Evolutionary conservation across 148 eudicot species (phyloP), one percentile per base, ranked within the genome.

Genomic region (Camellia granthamiana): DNA sequence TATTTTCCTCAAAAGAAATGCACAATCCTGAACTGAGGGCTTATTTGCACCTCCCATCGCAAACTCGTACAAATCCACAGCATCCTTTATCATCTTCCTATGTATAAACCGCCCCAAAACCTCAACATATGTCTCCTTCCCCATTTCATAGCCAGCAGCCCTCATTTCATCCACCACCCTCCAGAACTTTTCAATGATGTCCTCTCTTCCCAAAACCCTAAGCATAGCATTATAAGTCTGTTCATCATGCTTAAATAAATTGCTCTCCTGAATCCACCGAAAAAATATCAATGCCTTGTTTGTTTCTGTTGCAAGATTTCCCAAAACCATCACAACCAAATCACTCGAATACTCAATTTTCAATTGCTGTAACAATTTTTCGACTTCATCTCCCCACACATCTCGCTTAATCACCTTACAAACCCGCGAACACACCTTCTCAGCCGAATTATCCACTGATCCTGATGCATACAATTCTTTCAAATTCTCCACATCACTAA

Each of bases 371-470:
- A 95, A 63, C 43, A 79, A 75, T 79, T 78, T 93, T 77, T 95
- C 98, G 63, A 93, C 91, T 58, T 82, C 89, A 67, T 90, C 92
- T 23, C 90, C 93, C 98, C 98, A 95, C 63, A 86, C 84, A 12
- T 71, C 81, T 42, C 76, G 59, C 78, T 81, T 74, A 59, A 95
- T 69, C 74, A 91, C 82, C 79, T 80, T 88, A 79, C 77, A 62
- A 85, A 95, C 77, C 84, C 83, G 78, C 30, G 81, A 67, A 67
- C 86, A 77, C 38, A 81, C 74, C 9, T 69, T 63, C 21, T 89
- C 88, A 7, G 23, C 23, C 0, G 84, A 81, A 62, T 59, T 67
- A 76, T 82, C 87, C 0, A 77, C 65, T 15, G 87, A 86, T 10
- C 86, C 87, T 0, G 76, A 71, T 6, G 66, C 85, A 72, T 84